A percentile compares a stretch with the other conserved stretches of the same genome.
phyloP scores from a whole-genome alignment of 2,329 filamentous ascomycete species.

The Fusarium guadeloupense region DNA sequence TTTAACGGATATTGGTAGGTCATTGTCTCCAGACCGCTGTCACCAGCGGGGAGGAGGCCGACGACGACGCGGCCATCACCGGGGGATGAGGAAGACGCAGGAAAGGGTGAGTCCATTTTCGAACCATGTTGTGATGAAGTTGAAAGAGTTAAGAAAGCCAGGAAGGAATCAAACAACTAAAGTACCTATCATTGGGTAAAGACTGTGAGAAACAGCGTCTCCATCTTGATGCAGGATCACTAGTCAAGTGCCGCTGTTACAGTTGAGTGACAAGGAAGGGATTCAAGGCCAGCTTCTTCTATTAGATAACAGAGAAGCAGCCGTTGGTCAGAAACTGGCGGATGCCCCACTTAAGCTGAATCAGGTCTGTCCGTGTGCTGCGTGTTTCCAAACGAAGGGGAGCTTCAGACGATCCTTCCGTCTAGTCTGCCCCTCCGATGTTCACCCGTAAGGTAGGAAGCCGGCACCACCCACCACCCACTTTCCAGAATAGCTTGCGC shows the following conservation, averaged over 20 bases:
- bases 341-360: conserved; percentile 20
- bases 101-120: conserved; percentile 75
- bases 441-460: conserved; percentile 36
- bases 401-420: conserved; percentile 3
- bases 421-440: conserved; percentile 28
- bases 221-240: conserved; percentile 25
- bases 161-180: neutral
- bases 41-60: conserved; percentile 73
- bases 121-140: conserved; percentile 33
- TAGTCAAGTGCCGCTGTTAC: conserved; percentile 14
- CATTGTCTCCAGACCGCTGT: conserved; percentile 76
- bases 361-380: too few relatives aligned
- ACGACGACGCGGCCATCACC: conserved; percentile 83
- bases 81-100: conserved; percentile 74
- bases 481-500: conserved; percentile 42
- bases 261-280: conserved; percentile 11
- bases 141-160: neutral
- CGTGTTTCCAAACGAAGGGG: too few relatives aligned
- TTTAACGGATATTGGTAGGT: conserved; percentile 96
- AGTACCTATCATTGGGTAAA: conserved; percentile 2
- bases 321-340: conserved; percentile 29
- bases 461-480: conserved; percentile 33
- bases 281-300: conserved; percentile 3
- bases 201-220: conserved; percentile 9
- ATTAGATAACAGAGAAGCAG: conserved; percentile 31